Evolutionary conservation across 139 green algal species (phyloP).

Genomic region (Monoraphidium neglectum): DNA sequence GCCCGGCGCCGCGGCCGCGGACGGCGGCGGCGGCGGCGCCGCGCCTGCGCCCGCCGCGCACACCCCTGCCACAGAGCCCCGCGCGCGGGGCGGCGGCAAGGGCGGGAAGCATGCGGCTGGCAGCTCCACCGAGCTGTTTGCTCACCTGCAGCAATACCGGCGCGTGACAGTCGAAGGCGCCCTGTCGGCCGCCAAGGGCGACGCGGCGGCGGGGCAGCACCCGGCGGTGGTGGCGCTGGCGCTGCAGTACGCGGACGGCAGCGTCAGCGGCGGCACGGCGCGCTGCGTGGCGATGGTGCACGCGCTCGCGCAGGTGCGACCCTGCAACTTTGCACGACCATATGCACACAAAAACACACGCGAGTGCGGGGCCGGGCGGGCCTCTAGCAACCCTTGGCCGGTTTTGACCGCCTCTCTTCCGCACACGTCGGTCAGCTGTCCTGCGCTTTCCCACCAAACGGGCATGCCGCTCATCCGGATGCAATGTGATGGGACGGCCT

Average conservation of each 20-base stretch:
- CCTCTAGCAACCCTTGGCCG: not conserved
- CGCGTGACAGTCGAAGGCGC: conserved; percentile 32
- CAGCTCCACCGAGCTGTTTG: conserved; percentile 74
- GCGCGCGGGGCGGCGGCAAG: not conserved
- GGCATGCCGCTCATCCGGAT: no score
- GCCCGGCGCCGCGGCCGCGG: not conserved
- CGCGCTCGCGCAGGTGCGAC: conserved; percentile 66
- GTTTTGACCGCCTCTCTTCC: no score
- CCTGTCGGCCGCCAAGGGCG: conserved; percentile 30
- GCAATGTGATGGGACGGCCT: no score
- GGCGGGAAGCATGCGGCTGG: not conserved
- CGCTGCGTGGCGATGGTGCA: conserved; percentile 90
- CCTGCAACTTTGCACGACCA: no score
- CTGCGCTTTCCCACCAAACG: no score
- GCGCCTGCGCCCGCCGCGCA: no score
- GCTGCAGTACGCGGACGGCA: conserved; percentile 78
- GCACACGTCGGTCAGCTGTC: no score
- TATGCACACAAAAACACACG: no score
- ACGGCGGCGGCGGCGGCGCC: not conserved
- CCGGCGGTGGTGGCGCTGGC: conserved; percentile 81
- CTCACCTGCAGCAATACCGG: conserved; percentile 81
- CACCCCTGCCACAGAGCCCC: not conserved
- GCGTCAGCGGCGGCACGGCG: conserved; percentile 76
- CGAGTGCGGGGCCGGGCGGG: not conserved
- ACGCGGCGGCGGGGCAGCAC: conserved; percentile 54